Percentiles rank a stretch among this genome's conserved stretches.
phyloP scores from a whole-genome alignment of 73 alveolate species.

The Paramecium octaurelia region DNA sequence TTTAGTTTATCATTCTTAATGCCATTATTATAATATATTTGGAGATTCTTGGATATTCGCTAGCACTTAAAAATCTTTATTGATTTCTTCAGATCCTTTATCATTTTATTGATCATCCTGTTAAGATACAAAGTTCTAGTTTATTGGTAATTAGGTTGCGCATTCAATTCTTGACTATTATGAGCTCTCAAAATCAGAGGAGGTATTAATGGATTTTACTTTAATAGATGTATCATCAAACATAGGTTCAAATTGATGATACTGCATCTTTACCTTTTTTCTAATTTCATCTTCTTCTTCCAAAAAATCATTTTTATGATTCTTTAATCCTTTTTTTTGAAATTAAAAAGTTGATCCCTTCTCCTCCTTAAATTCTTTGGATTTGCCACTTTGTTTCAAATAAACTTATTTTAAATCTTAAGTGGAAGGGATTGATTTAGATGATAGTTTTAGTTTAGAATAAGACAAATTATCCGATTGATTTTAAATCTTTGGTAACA shows the following conservation, averaged over 20 bases:
- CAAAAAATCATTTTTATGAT: neutral
- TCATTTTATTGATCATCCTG: neutral
- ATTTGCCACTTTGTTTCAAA: neutral
- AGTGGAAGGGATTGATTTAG: neutral
- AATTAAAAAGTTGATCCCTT: neutral
- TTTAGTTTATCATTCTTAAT: neutral
- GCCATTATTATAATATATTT: neutral
- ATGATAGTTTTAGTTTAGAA: neutral
- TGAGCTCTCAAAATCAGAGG: neutral
- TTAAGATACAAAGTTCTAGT: neutral
- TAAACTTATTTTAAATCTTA: neutral
- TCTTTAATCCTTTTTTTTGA: neutral
- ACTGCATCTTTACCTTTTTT: neutral
- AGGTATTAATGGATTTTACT: neutral
- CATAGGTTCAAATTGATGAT: neutral
- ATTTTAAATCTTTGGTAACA: neutral
- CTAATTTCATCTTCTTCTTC: neutral
- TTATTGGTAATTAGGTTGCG: neutral
- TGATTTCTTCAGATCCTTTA: neutral
- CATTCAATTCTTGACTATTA: neutral
- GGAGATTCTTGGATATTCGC: neutral
- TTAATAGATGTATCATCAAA: neutral
- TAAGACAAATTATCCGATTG: neutral
- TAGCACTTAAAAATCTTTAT: neutral
- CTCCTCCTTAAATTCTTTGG: neutral